These are phyloP conservation scores for Gossypium aridum DNA, from an alignment of 441 rosid species.

Conservation along the genomic window DNA sequence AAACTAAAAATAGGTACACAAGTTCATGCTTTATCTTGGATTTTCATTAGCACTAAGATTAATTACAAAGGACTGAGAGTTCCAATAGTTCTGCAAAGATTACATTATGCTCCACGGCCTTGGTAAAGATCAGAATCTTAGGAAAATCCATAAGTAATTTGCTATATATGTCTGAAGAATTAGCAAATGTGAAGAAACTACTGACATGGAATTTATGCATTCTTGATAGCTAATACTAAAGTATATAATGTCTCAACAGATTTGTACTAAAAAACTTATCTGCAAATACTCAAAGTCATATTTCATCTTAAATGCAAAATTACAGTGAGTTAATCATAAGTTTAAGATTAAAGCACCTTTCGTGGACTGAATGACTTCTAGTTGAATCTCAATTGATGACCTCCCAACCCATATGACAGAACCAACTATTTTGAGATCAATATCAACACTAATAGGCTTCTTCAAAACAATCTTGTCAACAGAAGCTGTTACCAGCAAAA, in stretches of 20 bases:
- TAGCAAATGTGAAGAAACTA: neutral
- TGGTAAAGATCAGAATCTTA: neutral
- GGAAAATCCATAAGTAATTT: neutral
- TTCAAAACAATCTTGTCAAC: constrained; percentile 76
- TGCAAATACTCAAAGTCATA: neutral
- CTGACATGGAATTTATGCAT: neutral
- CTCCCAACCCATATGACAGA: constrained; percentile 84
- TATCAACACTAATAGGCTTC: constrained; percentile 57
- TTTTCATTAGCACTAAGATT: neutral
- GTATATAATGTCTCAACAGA: neutral
- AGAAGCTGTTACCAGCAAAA: constrained; percentile 81
- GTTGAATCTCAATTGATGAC: constrained; percentile 77
- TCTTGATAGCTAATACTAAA: neutral
- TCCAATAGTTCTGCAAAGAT: neutral
- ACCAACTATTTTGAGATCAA: constrained; percentile 55
- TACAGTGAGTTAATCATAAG: neutral
- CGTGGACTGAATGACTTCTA: constrained; percentile 52
- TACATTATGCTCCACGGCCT: neutral
- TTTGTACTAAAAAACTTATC: neutral
- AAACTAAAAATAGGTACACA: neutral
- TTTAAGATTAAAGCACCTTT: constrained; percentile 34
- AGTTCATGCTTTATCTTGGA: neutral
- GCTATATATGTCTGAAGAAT: neutral
- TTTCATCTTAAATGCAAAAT: neutral
- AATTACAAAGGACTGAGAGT: neutral